phyloP scores from a whole-genome alignment of 768 basidiomycete species.

The Phylloporus rhodoxanthus region DNA sequence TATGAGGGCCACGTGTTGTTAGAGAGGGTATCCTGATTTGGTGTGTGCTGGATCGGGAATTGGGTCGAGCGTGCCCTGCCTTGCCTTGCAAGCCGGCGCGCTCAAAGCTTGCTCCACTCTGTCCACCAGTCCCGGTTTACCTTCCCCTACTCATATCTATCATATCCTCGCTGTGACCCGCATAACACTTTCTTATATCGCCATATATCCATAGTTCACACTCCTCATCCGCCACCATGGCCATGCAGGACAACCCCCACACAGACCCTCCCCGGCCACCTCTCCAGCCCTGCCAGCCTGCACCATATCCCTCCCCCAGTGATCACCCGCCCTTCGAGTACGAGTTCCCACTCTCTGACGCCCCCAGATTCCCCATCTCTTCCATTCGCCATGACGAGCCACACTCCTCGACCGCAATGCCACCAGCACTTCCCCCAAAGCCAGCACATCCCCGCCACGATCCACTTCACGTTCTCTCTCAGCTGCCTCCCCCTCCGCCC shows the following conservation, averaged over 20 bases:
- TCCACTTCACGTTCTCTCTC: conserved; percentile 27
- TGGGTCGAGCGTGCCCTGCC: conserved; percentile 30
- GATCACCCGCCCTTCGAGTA: conserved; percentile 13
- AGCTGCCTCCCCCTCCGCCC: conserved; percentile 13
- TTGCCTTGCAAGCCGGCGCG: conserved; percentile 30
- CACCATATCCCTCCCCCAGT: conserved; percentile 10
- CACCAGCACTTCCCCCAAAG: conserved; percentile 20
- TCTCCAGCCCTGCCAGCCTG: conserved; percentile 13
- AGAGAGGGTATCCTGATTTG: conserved; percentile 23
- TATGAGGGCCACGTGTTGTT: conserved; percentile 26
- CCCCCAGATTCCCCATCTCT: conserved; percentile 34
- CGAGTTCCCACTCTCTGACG: conserved; percentile 20
- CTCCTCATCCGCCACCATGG: conserved; percentile 17
- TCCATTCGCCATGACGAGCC: conserved; percentile 33
- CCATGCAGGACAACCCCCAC: not conserved
- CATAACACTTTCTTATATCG: conserved; percentile 12
- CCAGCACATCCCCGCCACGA: conserved; percentile 29
- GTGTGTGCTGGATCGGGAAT: conserved; percentile 25
- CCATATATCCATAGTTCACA: conserved; percentile 6
- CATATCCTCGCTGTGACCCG: conserved; percentile 6
- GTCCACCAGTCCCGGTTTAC: not conserved
- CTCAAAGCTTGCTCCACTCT: conserved; percentile 16
- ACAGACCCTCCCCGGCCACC: conserved; percentile 11
- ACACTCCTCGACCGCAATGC: conserved; percentile 13
- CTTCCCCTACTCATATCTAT: conserved; percentile 7